phyloP scores from a whole-genome alignment of 2,329 filamentous ascomycete species.

The Didymella exigua region DNA sequence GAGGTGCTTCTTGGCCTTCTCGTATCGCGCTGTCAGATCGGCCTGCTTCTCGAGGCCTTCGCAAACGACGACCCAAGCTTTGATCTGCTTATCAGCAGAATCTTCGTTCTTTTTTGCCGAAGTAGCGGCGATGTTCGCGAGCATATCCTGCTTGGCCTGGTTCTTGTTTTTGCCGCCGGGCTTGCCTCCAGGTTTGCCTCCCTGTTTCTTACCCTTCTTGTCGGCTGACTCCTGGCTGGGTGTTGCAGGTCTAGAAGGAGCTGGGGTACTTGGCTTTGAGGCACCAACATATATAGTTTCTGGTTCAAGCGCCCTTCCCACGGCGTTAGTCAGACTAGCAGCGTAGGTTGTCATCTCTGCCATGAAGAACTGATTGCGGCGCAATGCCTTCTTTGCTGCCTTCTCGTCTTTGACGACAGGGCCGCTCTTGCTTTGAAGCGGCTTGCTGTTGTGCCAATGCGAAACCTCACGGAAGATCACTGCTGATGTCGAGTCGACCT shows the following conservation, averaged over 20 bases:
- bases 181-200: slow-evolving; percentile 31
- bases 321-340: slow-evolving; percentile 69
- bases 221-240: slow-evolving; percentile 22
- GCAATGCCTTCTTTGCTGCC: slow-evolving; percentile 41
- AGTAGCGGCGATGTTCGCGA: slow-evolving; percentile 51
- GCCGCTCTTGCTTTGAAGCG: slow-evolving; percentile 49
- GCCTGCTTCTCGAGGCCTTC: slow-evolving; percentile 55
- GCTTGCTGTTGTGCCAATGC: slow-evolving; percentile 69
- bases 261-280: slow-evolving; percentile 14
- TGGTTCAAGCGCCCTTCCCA: slow-evolving; percentile 67
- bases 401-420: slow-evolving; percentile 42
- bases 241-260: slow-evolving; percentile 11
- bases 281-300: slow-evolving; percentile 65
- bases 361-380: slow-evolving; percentile 69
- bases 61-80: slow-evolving; percentile 55
- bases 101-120: slow-evolving; percentile 52
- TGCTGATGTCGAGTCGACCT: slow-evolving; percentile 39
- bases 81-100: slow-evolving; percentile 48
- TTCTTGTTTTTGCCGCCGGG: slow-evolving; percentile 41
- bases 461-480: slow-evolving; percentile 56
- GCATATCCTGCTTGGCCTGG: slow-evolving; percentile 51
- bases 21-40: slow-evolving; percentile 54
- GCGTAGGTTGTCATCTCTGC: slow-evolving; percentile 71
- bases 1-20: slow-evolving; percentile 58
- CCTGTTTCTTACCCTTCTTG: slow-evolving; percentile 27